A percentile compares a stretch with the other conserved stretches of the same genome.
These are phyloP conservation scores for Ambrosia artemisiifolia DNA, from an alignment of 129 eudicot genomes.

Conservation along the genomic window DNA sequence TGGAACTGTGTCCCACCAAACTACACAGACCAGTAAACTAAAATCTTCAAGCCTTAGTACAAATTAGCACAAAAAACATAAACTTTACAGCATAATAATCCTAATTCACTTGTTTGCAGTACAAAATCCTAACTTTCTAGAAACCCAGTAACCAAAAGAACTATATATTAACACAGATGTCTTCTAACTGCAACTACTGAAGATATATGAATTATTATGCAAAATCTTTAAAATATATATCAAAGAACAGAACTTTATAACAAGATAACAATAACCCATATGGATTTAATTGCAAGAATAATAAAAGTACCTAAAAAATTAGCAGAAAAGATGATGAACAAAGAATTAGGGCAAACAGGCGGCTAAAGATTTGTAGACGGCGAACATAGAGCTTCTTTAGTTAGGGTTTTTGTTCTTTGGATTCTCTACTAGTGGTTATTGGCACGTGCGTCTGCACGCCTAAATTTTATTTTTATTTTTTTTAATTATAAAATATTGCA, in stretches of 20 bases:
- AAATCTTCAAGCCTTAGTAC: not conserved
- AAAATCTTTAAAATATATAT: not conserved
- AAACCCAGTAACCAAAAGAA: not conserved
- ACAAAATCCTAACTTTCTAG: not conserved
- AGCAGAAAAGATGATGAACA: not conserved
- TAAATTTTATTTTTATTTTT: no score
- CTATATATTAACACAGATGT: not conserved
- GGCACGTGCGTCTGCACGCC: no score
- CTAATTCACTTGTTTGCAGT: not conserved
- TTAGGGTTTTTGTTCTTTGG: no score
- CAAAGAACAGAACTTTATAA: not conserved
- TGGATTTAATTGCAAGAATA: not conserved
- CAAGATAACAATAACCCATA: not conserved
- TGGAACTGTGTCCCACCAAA: not conserved
- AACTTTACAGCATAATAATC: not conserved
- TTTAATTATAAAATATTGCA: no score
- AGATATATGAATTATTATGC: not conserved
- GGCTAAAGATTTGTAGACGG: no score
- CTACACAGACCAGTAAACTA: not conserved
- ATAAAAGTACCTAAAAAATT: not conserved
- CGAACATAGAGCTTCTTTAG: no score
- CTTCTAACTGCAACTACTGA: not conserved
- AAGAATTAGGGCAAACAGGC: not conserved
- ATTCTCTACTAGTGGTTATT: no score
- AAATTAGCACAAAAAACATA: not conserved